Percentiles rank a stretch among this genome's conserved stretches.
Conservation (phyloP, 2,329 filamentous ascomycete species). For the Coccinonectria pachysandricola region DNA sequence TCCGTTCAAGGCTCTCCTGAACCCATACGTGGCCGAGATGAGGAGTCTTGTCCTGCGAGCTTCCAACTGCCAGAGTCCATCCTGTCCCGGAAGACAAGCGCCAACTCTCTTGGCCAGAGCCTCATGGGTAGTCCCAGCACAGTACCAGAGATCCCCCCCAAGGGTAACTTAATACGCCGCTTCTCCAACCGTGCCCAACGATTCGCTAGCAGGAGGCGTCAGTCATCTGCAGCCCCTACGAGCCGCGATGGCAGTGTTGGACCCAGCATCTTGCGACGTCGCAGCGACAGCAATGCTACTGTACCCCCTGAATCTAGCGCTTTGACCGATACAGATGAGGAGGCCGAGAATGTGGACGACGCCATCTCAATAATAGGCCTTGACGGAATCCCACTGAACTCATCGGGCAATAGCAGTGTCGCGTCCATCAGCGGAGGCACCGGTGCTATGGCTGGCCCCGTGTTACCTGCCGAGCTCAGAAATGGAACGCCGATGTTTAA, state of each 20-base stretch:
- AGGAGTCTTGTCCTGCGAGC: conserved; percentile 40
- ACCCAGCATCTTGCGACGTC: conserved; percentile 74
- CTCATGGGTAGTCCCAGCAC: conserved; percentile 47
- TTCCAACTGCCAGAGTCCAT: conserved; percentile 68
- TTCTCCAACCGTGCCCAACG: conserved; percentile 72
- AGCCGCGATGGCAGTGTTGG: conserved; percentile 83
- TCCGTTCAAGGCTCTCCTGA: conserved; percentile 61
- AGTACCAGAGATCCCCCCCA: conserved; percentile 37
- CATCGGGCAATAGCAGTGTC: conserved; percentile 37
- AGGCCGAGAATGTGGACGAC: conserved; percentile 30
- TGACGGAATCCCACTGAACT: conserved; percentile 35
- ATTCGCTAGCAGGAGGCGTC: conserved; percentile 57
- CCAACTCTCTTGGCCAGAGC: conserved; percentile 54
- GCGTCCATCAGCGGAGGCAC: conserved; percentile 35
- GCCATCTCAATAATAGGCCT: conserved; percentile 27
- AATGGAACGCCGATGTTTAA: conserved; percentile 72
- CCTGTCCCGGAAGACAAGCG: conserved; percentile 47
- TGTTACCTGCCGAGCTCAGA: conserved; percentile 66
- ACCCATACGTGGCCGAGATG: conserved; percentile 42
- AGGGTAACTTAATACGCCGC: conserved; percentile 60
- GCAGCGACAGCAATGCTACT: conserved; percentile 81
- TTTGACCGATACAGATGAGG: conserved; percentile 40
- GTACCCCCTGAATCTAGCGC: conserved; percentile 40
- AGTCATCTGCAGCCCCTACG: conserved; percentile 65
- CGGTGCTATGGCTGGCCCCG: conserved; percentile 49